phyloP scores from a whole-genome alignment of 2,329 filamentous ascomycete genomes.

The Aspergillus proliferans region DNA sequence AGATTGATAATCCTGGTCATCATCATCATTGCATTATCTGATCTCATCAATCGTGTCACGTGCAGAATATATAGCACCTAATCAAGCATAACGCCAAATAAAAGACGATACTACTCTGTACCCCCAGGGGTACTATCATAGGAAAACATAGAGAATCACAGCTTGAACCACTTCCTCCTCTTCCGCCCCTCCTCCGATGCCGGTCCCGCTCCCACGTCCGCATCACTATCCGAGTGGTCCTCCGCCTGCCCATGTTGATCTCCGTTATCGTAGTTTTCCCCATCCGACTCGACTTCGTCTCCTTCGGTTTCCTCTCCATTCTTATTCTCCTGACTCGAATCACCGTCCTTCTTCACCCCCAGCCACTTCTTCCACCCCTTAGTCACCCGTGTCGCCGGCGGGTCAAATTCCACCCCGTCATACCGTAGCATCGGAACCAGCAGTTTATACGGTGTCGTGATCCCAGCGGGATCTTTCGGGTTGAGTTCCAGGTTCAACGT shows the following conservation, averaged over 20 bases:
- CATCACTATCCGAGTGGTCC: slow-evolving; percentile 1
- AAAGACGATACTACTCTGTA: neutral
- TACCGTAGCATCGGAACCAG: slow-evolving; percentile 70
- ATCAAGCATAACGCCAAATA: neutral
- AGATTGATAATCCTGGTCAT: too few relatives aligned
- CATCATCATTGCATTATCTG: too few relatives aligned
- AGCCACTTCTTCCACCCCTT: slow-evolving; percentile 38
- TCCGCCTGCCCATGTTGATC: slow-evolving; percentile 13
- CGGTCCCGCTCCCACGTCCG: slow-evolving; percentile 5
- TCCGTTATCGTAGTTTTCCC: slow-evolving; percentile 12
- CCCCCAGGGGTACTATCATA: too few relatives aligned
- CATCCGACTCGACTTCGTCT: slow-evolving; percentile 2
- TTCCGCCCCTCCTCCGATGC: slow-evolving; percentile 9
- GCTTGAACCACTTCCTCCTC: slow-evolving; percentile 28
- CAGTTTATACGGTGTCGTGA: slow-evolving; percentile 79
- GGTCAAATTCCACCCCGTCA: slow-evolving; percentile 37
- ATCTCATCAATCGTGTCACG: neutral
- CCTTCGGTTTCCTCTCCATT: neutral
- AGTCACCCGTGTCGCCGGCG: slow-evolving; percentile 26
- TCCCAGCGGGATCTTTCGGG: slow-evolving; percentile 75
- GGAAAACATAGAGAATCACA: slow-evolving; percentile 7
- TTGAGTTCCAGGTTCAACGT: slow-evolving; percentile 85
- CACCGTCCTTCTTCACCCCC: slow-evolving; percentile 17
- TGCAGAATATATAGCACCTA: neutral
- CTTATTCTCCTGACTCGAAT: slow-evolving; percentile 1